Evolutionary conservation across 1,284 basidiomycete genomes (phyloP).

Genomic region (Boletus semigastroideus): DNA sequence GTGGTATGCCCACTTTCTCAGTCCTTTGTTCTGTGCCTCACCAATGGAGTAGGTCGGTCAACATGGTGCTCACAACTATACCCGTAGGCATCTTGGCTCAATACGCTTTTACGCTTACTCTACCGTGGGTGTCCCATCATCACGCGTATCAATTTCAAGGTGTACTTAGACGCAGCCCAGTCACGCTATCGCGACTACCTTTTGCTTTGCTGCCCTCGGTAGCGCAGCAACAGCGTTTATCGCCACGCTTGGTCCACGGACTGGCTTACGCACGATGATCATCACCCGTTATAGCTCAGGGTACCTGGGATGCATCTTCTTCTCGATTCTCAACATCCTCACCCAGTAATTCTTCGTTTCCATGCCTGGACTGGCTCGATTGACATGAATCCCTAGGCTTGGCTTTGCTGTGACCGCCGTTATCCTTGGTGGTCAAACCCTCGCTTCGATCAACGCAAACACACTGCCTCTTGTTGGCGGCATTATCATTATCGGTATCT

Average conservation of each 20-base stretch:
- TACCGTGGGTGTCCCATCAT: conserved; percentile 36
- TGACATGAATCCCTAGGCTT: conserved; percentile 33
- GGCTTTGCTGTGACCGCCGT: conserved; percentile 47
- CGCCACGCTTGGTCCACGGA: conserved; percentile 59
- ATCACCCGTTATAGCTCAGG: conserved; percentile 57
- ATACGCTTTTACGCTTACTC: conserved; percentile 50
- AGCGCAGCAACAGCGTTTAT: conserved; percentile 47
- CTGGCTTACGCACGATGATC: conserved; percentile 63
- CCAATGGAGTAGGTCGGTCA: conserved; percentile 38
- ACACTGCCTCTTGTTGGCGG: conserved; percentile 45
- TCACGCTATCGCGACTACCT: conserved; percentile 42
- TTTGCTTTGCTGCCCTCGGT: conserved; percentile 47
- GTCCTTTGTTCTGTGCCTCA: conserved; percentile 1
- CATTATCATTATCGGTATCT: conserved; percentile 45
- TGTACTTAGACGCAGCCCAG: conserved; percentile 25
- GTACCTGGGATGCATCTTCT: conserved; percentile 54
- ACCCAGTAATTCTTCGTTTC: conserved; percentile 41
- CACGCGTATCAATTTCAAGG: neutral
- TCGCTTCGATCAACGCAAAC: conserved; percentile 42
- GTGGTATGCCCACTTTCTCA: conserved; percentile 37
- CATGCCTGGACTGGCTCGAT: neutral
- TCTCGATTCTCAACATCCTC: conserved; percentile 58
- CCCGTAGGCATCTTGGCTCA: conserved; percentile 59
- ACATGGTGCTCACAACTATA: conserved; percentile 52
- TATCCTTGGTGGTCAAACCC: conserved; percentile 49